These are phyloP conservation scores for Echria macrotheca DNA, from an alignment of 495 filamentous ascomycete species.

Conservation along the genomic window DNA sequence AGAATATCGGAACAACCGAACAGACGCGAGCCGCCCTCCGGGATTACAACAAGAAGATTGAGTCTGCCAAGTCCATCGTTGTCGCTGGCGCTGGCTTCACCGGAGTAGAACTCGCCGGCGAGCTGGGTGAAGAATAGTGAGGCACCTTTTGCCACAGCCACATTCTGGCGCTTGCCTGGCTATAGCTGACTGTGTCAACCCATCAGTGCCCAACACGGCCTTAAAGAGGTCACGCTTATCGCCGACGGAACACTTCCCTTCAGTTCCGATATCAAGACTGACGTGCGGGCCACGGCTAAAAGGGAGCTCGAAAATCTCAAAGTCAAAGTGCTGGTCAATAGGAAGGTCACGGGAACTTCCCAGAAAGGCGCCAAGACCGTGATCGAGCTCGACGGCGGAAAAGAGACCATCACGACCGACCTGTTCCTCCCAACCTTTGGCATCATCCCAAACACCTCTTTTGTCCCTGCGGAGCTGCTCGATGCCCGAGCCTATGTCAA, in stretches of 20 bases:
- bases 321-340: constrained; percentile 26
- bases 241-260: constrained; percentile 27
- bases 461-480: constrained; percentile 28
- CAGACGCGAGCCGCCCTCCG: constrained; percentile 40
- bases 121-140: constrained; percentile 46
- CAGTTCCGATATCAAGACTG: constrained; percentile 9
- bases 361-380: constrained; percentile 10
- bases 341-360: constrained; percentile 18
- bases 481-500: constrained; percentile 29
- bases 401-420: constrained; percentile 30
- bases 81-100: constrained; percentile 64
- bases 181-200: no score
- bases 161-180: no score
- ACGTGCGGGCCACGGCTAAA: constrained; percentile 24
- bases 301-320: constrained; percentile 31
- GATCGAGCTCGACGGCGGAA: constrained; percentile 20
- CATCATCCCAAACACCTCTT: constrained; percentile 37
- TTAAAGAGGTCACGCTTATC: constrained; percentile 44
- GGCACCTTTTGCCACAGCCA: neutral
- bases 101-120: constrained; percentile 59
- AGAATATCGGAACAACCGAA: constrained; percentile 35
- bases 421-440: constrained; percentile 42
- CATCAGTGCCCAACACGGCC: no score
- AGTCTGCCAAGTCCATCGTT: constrained; percentile 53
- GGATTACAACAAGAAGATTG: constrained; percentile 41